These are phyloP conservation scores for Neoascochyta sp. DNA, from an alignment of 2,329 filamentous ascomycete genomes.

Conservation along the genomic window DNA sequence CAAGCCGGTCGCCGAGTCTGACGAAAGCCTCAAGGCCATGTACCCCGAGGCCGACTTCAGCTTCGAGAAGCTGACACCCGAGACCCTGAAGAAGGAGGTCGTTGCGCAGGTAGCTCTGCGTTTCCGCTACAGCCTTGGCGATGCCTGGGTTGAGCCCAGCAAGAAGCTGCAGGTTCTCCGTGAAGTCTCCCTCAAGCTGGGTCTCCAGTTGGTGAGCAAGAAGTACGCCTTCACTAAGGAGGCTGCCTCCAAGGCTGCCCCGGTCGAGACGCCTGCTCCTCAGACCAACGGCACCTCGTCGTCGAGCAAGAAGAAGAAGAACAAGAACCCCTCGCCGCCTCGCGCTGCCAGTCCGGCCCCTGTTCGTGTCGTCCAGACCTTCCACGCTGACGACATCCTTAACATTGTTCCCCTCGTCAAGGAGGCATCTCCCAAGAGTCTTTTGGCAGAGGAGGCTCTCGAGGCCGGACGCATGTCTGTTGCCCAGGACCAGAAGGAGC, in stretches of 20 bases:
- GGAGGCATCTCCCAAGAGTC: conserved; percentile 85
- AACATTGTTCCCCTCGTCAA: conserved; percentile 95
- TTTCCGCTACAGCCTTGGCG: conserved; percentile 70
- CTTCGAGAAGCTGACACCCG: conserved; percentile 75
- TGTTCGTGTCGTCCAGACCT: conserved; percentile 57
- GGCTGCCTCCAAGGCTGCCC: conserved; percentile 11
- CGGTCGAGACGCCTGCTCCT: conserved; percentile 14
- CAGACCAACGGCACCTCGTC: conserved; percentile 40
- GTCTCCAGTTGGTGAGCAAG: conserved; percentile 80
- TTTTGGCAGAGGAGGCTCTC: conserved; percentile 89
- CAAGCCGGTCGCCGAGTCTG: conserved; percentile 74
- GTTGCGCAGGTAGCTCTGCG: conserved; percentile 67
- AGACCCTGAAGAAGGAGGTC: conserved; percentile 65
- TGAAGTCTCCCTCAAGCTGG: conserved; percentile 83
- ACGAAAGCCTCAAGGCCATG: conserved; percentile 67
- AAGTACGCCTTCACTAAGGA: conserved; percentile 63
- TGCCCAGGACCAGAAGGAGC: conserved; percentile 88
- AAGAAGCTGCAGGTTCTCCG: conserved; percentile 81
- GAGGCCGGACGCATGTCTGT: conserved; percentile 97
- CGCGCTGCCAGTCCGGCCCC: conserved; percentile 42
- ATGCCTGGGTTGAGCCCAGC: conserved; percentile 63
- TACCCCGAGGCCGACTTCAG: conserved; percentile 79
- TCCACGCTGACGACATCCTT: conserved; percentile 78
- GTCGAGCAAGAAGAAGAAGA: conserved; percentile 53
- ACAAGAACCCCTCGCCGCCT: conserved; percentile 51